These are phyloP conservation scores for Lagerstroemia speciosa DNA, from an alignment of 345 rosid species.

Conservation along the genomic window DNA sequence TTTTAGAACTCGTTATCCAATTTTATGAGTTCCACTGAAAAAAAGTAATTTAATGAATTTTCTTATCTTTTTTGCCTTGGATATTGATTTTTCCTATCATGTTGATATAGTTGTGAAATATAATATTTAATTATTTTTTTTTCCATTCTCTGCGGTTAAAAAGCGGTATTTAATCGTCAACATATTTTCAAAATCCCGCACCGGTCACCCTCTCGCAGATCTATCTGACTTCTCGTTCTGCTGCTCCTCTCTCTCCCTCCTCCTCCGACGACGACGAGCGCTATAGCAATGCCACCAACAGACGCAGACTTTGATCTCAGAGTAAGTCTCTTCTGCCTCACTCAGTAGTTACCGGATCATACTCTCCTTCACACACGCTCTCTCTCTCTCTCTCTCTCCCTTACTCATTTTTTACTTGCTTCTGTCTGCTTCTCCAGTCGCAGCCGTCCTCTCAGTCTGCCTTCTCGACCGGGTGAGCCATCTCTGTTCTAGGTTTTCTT, in stretches of 20 bases:
- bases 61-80: too few species aligned
- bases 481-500: not conserved
- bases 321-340: not conserved
- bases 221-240: not conserved
- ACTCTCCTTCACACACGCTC: too few species aligned
- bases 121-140: too few species aligned
- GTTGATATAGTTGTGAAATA: too few species aligned
- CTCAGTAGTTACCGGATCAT: not conserved
- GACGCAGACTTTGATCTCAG: conserved; percentile 7
- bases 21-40: too few species aligned
- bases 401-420: conserved; percentile 3
- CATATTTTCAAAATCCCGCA: not conserved
- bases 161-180: not conserved
- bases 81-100: too few species aligned
- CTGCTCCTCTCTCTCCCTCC: too few species aligned
- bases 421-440: not conserved
- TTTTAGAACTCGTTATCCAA: too few species aligned
- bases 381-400: not conserved
- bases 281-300: conserved; percentile 3
- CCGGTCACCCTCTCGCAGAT: not conserved
- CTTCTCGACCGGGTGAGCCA: conserved; percentile 45
- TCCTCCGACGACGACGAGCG: not conserved
- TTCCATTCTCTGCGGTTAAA: too few species aligned
- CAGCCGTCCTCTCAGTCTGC: conserved; percentile 44
- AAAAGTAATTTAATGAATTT: too few species aligned